Conservation (phyloP, 345 rosid species). For the Litchi chinensis region DNA sequence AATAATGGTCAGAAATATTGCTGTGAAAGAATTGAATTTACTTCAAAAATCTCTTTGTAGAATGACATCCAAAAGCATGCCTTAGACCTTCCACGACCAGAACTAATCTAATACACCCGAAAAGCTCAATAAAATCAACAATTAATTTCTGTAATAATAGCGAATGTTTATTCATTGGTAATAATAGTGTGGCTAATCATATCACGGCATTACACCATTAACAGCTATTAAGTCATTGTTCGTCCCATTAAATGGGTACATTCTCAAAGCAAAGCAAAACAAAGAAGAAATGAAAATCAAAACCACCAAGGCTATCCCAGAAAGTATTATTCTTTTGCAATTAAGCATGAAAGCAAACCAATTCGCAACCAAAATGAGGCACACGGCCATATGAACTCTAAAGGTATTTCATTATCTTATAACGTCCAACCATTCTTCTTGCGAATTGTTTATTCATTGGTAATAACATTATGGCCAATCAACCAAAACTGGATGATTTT, state of each 20-base stretch:
- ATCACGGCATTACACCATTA: background rate
- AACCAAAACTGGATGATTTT: no score
- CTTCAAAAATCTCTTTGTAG: background rate
- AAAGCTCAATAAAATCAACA: background rate
- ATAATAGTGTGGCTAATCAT: background rate
- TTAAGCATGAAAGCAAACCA: slow-evolving; percentile 1
- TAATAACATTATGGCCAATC: no score
- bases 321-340: background rate
- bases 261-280: background rate
- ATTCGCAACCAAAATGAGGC: background rate
- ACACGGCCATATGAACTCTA: background rate
- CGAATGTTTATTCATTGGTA: background rate
- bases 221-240: background rate
- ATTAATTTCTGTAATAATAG: background rate
- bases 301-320: background rate
- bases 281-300: background rate
- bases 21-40: background rate
- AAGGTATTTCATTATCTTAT: no score
- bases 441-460: no score
- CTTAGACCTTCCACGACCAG: background rate
- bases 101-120: no score
- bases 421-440: no score
- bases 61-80: background rate
- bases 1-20: no score
- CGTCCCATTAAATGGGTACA: background rate